Evolutionary conservation across 2,329 filamentous ascomycete genomes (phyloP), one percentile per base, ranked within the genome.

Genomic region (Aureobasidium namibiae): DNA sequence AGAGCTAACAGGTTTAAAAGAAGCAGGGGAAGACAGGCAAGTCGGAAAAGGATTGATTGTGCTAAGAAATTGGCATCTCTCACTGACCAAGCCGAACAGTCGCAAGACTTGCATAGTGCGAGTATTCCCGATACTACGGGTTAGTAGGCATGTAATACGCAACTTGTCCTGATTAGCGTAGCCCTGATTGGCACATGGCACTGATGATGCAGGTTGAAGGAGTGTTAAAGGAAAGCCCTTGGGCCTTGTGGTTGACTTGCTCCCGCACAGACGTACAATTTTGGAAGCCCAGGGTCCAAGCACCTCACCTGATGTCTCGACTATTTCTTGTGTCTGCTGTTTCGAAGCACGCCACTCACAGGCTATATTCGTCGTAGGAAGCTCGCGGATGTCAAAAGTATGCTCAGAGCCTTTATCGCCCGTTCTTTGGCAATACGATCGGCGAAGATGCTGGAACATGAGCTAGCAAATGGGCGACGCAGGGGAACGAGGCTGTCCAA

Each of bases 291-390:
- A 52, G 48, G 33, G 34, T 54, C 50, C 50, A 54, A 54, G 50
- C 39, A 45, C 52, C 52, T 56, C 52, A 56, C 52, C 39, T 56
- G 52, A 56, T 56, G 31, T 31, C 50, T 23, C 42, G 26, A 21
- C 50, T 42, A 21, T 41, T 42, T 23, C 50, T 21, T 42, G 50
- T 8, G 10, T 54, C 24, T 54, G 50, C 50, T 54, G 23, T 23
- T 36, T 16, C 38, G 6, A 16, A 54, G 50, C 50, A 54, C 50
- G 50, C 50, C 50, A 54, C 38, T 33, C 16, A 10, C 50, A 38
- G 42, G 16, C 14, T 42, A 33, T 14, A 21, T 41, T 33, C 26
- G 50, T 54, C 14, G 21, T 38, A n/a, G 33, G 31, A 16, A 45
- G 18, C 10, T 39, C 16, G 16, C n/a, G 26, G 11, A 21, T 23